These are phyloP conservation scores for Calonectria pseudoturangicola DNA, from an alignment of 2,329 filamentous ascomycete genomes.

Conservation along the genomic window DNA sequence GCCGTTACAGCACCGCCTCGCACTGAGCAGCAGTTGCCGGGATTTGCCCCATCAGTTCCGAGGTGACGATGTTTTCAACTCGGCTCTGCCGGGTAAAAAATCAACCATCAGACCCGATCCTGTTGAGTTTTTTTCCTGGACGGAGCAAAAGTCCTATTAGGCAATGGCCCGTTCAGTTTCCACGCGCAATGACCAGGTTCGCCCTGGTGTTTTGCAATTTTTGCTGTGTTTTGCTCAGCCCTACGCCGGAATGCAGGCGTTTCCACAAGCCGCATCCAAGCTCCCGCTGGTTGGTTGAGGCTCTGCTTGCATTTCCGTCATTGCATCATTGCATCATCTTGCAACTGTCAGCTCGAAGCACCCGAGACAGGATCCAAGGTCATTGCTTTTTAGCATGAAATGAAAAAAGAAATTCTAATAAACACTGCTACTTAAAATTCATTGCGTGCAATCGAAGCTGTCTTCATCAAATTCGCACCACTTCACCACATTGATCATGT, in stretches of 20 bases:
- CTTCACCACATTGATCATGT: background rate
- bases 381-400: background rate
- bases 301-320: background rate
- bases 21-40: background rate
- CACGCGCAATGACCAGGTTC: background rate
- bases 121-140: background rate
- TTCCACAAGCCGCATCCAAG: background rate
- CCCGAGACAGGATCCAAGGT: background rate
- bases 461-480: background rate
- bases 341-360: background rate
- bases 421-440: background rate
- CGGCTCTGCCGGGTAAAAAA: slow-evolving; percentile 24
- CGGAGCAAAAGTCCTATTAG: background rate
- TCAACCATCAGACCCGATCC: slow-evolving; percentile 5
- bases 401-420: background rate
- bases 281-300: slow-evolving; percentile 13
- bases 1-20: slow-evolving; percentile 1
- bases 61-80: slow-evolving; percentile 20
- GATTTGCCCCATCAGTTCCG: slow-evolving; percentile 15
- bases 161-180: background rate
- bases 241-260: background rate
- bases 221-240: background rate
- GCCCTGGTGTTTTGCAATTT: background rate
- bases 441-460: background rate
- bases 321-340: slow-evolving; percentile 19